phyloP scores from a whole-genome alignment of 805 yeast species.

The Ogataea methanolica region DNA sequence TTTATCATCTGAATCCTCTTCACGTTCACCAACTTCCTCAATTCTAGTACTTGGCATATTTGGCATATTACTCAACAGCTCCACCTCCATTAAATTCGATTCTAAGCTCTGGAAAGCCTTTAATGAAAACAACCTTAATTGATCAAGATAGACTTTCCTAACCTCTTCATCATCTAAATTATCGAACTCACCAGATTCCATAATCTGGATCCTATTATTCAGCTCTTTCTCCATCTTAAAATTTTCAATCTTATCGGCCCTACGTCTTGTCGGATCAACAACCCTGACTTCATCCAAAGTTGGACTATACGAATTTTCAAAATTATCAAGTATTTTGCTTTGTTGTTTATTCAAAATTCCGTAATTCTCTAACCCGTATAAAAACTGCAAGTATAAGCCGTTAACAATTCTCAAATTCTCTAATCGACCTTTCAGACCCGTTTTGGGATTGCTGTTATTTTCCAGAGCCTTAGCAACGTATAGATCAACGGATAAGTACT shows the following conservation, averaged over 20 bases:
- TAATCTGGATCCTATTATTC: slow-evolving; percentile 35
- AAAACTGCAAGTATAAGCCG: slow-evolving; percentile 39
- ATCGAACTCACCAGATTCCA: slow-evolving; percentile 33
- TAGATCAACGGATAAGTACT: slow-evolving; percentile 55
- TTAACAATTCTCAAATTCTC: slow-evolving; percentile 39
- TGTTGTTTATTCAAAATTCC: slow-evolving; percentile 37
- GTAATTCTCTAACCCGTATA: slow-evolving; percentile 42
- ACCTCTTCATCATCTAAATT: slow-evolving; percentile 60
- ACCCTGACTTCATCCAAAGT: slow-evolving; percentile 33
- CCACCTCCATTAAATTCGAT: slow-evolving; percentile 57
- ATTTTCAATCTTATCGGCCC: slow-evolving; percentile 71
- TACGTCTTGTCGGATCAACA: slow-evolving; percentile 38
- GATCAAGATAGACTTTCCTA: slow-evolving; percentile 51
- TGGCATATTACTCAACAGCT: slow-evolving; percentile 50
- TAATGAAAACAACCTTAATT: slow-evolving; percentile 47
- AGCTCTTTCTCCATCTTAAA: slow-evolving; percentile 58
- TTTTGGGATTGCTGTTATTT: slow-evolving; percentile 19
- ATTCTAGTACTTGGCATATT: slow-evolving; percentile 10
- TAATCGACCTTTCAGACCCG: slow-evolving; percentile 19
- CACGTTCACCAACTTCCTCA: slow-evolving; percentile 6
- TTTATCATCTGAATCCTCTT: slow-evolving; percentile 9
- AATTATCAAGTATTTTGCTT: slow-evolving; percentile 33
- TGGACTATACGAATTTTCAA: slow-evolving; percentile 38
- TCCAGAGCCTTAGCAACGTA: slow-evolving; percentile 45
- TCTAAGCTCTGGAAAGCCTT: slow-evolving; percentile 55